Evolutionary conservation across 139 green algal species (phyloP), one percentile per base, ranked within the genome.

Genomic region (Chlamydomonas applanata): DNA sequence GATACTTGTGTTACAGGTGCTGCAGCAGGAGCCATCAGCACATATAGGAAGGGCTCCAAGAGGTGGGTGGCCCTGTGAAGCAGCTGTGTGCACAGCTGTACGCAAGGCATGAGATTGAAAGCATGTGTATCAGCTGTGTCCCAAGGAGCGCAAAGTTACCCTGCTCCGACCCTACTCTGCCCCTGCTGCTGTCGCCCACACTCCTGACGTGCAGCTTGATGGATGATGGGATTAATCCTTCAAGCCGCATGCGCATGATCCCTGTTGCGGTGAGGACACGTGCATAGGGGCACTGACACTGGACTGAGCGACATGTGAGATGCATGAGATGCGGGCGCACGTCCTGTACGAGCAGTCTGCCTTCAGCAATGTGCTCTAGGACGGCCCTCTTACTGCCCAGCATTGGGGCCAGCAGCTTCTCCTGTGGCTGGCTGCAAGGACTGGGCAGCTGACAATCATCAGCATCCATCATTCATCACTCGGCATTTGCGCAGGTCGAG

Each of bases 201-300:
- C 9, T 22, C 5, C 3, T 22, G 7, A 2, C 22, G 17, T 44
- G 69, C 70, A 82, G 76, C 32, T 40, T 82, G n/a, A 53, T 75
- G 11, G 76, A 82, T 22, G 76, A 82, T 74, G 76, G 76, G 19
- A 78, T 82, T 30, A 78, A 77, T 53, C 77, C 77, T 2, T 30
- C 27, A 44, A 72, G 20, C 25, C 77, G 71, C 19, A 46, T 82
- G 44, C 64, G 77, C 54, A 60, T 78, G 13, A 78, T 82, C 30
- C 77, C 77, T 0, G 27, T 78, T 29, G 77, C 77, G 33, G 71
- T 78, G 45, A n/a, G n/a, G n/a, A n/a, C n/a, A n/a, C n/a, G n/a
- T n/a, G n/a, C n/a, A n/a, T n/a, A n/a, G n/a, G n/a, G n/a, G n/a
- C n/a, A n/a, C n/a, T n/a, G n/a, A n/a, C n/a, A n/a, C n/a, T n/a